These are phyloP conservation scores for Roridomyces roridus DNA, from an alignment of 768 basidiomycete species.

Conservation along the genomic window DNA sequence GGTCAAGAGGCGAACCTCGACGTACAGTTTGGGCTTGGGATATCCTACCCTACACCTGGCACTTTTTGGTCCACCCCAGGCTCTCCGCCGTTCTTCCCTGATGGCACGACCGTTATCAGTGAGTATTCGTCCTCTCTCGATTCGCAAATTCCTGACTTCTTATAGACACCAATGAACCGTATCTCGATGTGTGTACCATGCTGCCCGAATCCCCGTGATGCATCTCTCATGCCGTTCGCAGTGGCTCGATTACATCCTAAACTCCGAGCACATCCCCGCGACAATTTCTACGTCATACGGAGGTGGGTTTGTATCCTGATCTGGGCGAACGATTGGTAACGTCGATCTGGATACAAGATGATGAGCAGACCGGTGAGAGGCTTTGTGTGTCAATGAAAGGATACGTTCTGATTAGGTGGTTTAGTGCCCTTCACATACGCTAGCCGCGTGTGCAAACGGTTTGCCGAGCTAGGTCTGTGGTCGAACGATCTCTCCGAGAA, in stretches of 20 bases:
- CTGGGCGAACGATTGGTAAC: no score
- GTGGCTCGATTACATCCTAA: conserved; percentile 69
- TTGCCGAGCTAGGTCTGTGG: conserved; percentile 73
- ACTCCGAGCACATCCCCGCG: conserved; percentile 53
- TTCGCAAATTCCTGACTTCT: background rate
- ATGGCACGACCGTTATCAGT: conserved; percentile 39
- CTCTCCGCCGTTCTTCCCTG: conserved; percentile 61
- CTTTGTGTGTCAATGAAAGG: background rate
- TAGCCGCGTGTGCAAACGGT: conserved; percentile 58
- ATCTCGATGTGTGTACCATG: conserved; percentile 39
- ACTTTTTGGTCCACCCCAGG: conserved; percentile 72
- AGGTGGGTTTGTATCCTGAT: no score
- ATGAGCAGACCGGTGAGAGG: conserved; percentile 69
- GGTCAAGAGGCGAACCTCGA: conserved; percentile 74
- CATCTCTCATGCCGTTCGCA: conserved; percentile 32
- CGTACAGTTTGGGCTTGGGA: conserved; percentile 69
- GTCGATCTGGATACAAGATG: conserved; percentile 69
- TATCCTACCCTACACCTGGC: conserved; percentile 64
- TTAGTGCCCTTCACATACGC: conserved; percentile 66
- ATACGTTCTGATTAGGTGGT: no score
- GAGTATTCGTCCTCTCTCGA: background rate
- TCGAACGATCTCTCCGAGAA: background rate
- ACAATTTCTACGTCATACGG: conserved; percentile 77
- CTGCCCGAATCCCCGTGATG: background rate
- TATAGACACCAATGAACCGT: conserved; percentile 57